phyloP scores from a whole-genome alignment of 192 early-diverging fungal genomes.

The Linnemannia schmuckeri region DNA sequence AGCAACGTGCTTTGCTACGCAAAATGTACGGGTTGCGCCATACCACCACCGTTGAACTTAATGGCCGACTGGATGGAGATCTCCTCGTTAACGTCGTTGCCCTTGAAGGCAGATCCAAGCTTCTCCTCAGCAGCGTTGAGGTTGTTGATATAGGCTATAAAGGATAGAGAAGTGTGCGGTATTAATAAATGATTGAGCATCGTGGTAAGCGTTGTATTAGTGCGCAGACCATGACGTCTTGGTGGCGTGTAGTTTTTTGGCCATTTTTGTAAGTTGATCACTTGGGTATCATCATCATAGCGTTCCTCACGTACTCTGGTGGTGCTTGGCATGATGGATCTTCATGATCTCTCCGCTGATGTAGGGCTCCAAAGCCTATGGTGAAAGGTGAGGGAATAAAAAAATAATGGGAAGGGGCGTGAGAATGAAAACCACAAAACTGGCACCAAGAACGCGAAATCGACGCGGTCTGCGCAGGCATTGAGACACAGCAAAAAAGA shows the following conservation, averaged over 20 bases:
- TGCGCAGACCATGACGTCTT: constrained; percentile 2
- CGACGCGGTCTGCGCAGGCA: not conserved
- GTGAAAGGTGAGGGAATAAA: not conserved
- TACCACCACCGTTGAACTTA: constrained; percentile 95
- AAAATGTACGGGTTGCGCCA: not conserved
- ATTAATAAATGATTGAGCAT: not conserved
- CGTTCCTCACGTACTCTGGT: constrained; percentile 65
- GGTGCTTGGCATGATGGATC: constrained; percentile 96
- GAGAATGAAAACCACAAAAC: not conserved
- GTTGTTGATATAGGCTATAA: constrained; percentile 82
- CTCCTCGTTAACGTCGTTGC: constrained; percentile 78
- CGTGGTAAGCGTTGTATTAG: not conserved
- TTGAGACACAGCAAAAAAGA: not conserved
- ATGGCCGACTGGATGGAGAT: constrained; percentile 84
- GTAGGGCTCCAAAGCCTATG: constrained; percentile 89
- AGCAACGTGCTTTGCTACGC: not conserved
- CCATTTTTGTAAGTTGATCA: not conserved
- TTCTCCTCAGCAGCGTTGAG: constrained; percentile 96
- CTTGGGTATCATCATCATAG: not conserved
- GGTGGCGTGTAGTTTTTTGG: constrained; percentile 6
- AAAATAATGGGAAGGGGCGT: not conserved
- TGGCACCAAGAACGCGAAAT: constrained; percentile 12
- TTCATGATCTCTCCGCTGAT: constrained; percentile 96
- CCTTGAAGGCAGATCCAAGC: constrained; percentile 74
- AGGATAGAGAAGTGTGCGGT: not conserved